phyloP scores from a whole-genome alignment of 106 monocot species.

The Dendrobium catenatum region DNA sequence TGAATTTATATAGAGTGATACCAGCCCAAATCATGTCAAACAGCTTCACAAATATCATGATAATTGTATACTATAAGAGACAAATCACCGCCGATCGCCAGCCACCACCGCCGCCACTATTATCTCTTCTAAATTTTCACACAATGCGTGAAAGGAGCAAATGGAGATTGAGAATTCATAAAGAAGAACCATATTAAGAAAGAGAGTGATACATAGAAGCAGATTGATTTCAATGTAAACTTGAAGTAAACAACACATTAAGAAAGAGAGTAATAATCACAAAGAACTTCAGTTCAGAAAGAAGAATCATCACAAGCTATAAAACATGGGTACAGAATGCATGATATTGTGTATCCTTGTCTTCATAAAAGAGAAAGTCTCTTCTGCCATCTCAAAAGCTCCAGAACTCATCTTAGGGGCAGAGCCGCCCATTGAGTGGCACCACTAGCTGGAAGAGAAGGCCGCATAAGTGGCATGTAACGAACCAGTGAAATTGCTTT shows the following conservation, averaged over 20 bases:
- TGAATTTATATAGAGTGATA: too few relatives aligned
- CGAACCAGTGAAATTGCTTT: slow-evolving; percentile 42
- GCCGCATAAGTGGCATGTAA: slow-evolving; percentile 24
- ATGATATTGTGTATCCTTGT: neutral
- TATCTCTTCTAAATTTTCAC: too few relatives aligned
- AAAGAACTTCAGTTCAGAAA: neutral
- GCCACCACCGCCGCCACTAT: too few relatives aligned
- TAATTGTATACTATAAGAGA: too few relatives aligned
- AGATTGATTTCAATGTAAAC: too few relatives aligned
- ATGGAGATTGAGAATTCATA: too few relatives aligned
- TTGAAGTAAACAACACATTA: neutral
- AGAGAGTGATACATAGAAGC: too few relatives aligned
- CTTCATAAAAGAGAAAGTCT: neutral
- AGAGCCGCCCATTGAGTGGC: slow-evolving; percentile 28
- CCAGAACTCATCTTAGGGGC: slow-evolving; percentile 3
- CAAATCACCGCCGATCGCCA: too few relatives aligned
- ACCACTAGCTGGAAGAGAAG: slow-evolving; percentile 22
- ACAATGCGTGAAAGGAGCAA: too few relatives aligned
- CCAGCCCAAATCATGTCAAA: too few relatives aligned
- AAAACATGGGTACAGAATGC: neutral
- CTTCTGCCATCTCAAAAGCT: neutral
- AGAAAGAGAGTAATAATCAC: neutral
- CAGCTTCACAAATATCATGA: too few relatives aligned
- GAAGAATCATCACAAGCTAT: neutral
- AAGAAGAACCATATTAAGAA: too few relatives aligned